Evolutionary conservation across 2,329 filamentous ascomycete genomes (phyloP), one percentile per base, ranked within the genome.

Genomic region (Colletotrichum sp.): DNA sequence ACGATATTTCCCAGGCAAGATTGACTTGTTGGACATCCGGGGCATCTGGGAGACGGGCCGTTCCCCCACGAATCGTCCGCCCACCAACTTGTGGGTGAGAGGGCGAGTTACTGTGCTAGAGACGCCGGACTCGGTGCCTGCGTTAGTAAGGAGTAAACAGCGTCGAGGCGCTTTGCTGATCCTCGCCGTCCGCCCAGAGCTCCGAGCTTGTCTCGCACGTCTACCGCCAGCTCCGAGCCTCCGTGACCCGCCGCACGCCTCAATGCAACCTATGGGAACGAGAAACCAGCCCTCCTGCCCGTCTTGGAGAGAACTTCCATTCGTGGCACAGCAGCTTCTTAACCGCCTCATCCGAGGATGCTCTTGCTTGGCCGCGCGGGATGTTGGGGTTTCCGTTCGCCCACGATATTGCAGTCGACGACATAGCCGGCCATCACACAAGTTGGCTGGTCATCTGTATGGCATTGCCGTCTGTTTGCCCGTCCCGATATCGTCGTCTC

Each of bases 181-280:
- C 39, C 24, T 73, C 69, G 52, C 59, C 59, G 60, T 32, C 26
- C 14, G 26, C 28, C 39, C 60, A 64, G 59, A 71, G 59, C 68
- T 69, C 73, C 57, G 70, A 75, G 64, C 73, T 60, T 68, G 57
- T 69, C 70, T 75, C 70, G 57, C 59, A 52, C 64, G 30, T 73
- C 70, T 75, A 30, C 73, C 73, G 70, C 43, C 60, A 72, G 69
- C 69, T 75, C 73, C 73, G 73, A 75, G 57, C 26, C 64, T 73
- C 64, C 70, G 64, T 67, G 43, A 65, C 70, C 73, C 73, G 70
- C 64, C 59, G 43, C 28, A 72, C n/a, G 32, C 18, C 48, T 32
- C 24, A n/a, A 30, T 30, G 28, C 18, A 59, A 63, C 73, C 73
- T 73, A 75, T 73, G 16, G 64, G 57, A 24, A 36, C 43, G 34